These are phyloP conservation scores for Knoxdaviesia proteae DNA, from an alignment of 2,329 filamentous ascomycete genomes.

Conservation along the genomic window DNA sequence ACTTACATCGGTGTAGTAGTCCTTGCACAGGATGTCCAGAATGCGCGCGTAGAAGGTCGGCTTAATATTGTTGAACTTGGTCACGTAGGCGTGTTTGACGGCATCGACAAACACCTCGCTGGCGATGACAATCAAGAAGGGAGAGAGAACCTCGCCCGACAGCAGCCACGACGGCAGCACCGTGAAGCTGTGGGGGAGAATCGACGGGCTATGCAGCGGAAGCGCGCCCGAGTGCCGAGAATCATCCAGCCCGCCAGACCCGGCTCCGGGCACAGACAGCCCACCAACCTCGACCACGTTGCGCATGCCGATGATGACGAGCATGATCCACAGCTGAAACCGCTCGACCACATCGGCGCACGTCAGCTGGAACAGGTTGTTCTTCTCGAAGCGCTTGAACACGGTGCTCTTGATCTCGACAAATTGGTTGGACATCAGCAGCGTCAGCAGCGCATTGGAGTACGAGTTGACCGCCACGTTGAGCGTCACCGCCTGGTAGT, in stretches of 20 bases:
- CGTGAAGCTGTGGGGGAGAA: conserved; percentile 78
- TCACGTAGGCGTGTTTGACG: conserved; percentile 94
- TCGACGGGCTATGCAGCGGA: conserved; percentile 47
- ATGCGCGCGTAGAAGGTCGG: conserved; percentile 77
- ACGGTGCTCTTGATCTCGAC: conserved; percentile 97
- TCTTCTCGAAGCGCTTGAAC: conserved; percentile 97
- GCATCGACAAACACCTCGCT: conserved; percentile 95
- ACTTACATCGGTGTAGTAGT: conserved; percentile 83
- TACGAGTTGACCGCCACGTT: conserved; percentile 98
- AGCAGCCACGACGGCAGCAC: conserved; percentile 59
- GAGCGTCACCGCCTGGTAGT: conserved; percentile 93
- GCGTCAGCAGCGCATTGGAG: conserved; percentile 79
- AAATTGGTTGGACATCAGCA: conserved; percentile 92
- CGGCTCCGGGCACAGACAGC: conserved; percentile 39
- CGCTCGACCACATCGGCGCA: conserved; percentile 94
- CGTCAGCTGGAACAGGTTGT: conserved; percentile 88
- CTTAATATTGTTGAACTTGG: conserved; percentile 95
- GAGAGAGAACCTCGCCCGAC: conserved; percentile 73
- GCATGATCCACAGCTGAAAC: conserved; percentile 94
- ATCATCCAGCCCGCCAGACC: conserved; percentile 17
- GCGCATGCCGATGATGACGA: conserved; percentile 84
- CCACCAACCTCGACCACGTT: conserved; percentile 93
- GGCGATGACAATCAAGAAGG: conserved; percentile 81
- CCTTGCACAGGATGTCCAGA: conserved; percentile 84
- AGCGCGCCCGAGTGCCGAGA: conserved; percentile 14